phyloP scores from a whole-genome alignment of 1,284 basidiomycete species.

The Boletus semigastroideus region DNA sequence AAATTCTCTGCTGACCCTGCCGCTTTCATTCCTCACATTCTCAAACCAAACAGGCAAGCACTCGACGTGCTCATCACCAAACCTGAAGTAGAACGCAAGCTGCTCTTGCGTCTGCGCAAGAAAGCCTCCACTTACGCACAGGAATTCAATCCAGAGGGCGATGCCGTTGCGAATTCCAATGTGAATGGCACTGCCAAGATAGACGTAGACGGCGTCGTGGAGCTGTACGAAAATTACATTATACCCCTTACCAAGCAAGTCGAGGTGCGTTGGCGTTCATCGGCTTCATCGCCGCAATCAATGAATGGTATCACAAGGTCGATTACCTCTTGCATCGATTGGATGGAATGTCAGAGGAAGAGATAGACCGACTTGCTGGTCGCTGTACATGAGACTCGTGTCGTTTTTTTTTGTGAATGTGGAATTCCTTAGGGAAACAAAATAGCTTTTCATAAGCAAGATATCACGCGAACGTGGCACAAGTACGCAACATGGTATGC shows the following conservation, averaged over 20 bases:
- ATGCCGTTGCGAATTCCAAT: conserved; percentile 38
- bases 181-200: conserved; percentile 62
- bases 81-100: conserved; percentile 87
- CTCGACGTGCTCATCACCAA: conserved; percentile 92
- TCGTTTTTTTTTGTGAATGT: conserved; percentile 5
- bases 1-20: conserved; percentile 88
- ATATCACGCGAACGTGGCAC: conserved; percentile 27
- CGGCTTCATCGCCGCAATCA: conserved; percentile 1
- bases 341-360: conserved; percentile 75
- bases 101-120: conserved; percentile 85
- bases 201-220: conserved; percentile 90
- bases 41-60: conserved; percentile 68
- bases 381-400: conserved; percentile 12
- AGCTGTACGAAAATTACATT: conserved; percentile 91
- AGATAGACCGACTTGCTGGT: conserved; percentile 67
- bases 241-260: conserved; percentile 98
- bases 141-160: conserved; percentile 79
- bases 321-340: conserved; percentile 88
- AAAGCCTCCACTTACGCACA: conserved; percentile 94
- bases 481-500: conserved; percentile 22
- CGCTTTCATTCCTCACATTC: conserved; percentile 91
- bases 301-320: conserved; percentile 53
- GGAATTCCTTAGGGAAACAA: conserved; percentile 1
- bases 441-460: conserved; percentile 16
- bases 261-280: conserved; percentile 64